Conservation (phyloP, 2,329 filamentous ascomycete species). For the Epichloe uncinata region DNA sequence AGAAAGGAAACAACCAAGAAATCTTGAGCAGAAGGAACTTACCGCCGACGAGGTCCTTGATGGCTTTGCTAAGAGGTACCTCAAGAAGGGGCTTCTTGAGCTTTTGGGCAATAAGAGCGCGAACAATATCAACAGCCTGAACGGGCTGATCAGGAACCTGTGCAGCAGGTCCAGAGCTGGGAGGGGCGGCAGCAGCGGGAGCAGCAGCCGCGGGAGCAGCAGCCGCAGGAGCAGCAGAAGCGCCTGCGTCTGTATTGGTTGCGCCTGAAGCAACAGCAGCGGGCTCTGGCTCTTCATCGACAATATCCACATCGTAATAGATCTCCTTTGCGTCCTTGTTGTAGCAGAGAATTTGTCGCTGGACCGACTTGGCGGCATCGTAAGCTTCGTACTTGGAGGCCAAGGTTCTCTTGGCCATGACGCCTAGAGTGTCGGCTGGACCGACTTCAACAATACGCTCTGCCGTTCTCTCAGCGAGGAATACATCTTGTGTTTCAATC, state of each 20-base stretch:
- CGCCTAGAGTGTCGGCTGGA: conserved; percentile 89
- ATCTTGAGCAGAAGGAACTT: conserved; percentile 23
- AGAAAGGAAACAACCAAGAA: background rate
- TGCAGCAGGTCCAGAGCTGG: conserved; percentile 74
- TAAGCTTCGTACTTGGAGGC: conserved; percentile 98
- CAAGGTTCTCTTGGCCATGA: conserved; percentile 92
- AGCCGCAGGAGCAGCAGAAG: conserved; percentile 38
- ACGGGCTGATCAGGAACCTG: conserved; percentile 79
- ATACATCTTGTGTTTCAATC: conserved; percentile 99
- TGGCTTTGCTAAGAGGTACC: conserved; percentile 86
- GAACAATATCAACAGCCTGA: conserved; percentile 76
- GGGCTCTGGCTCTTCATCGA: conserved; percentile 75
- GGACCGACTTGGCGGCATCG: conserved; percentile 90
- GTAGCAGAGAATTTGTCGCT: conserved; percentile 96
- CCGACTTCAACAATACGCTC: conserved; percentile 97
- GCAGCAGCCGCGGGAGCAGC: conserved; percentile 43
- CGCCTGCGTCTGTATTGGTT: conserved; percentile 36
- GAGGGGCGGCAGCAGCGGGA: conserved; percentile 44
- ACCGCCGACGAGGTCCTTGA: conserved; percentile 98
- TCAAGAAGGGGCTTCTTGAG: conserved; percentile 88
- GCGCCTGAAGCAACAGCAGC: conserved; percentile 34
- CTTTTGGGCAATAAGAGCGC: conserved; percentile 91
- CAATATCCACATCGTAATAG: conserved; percentile 94
- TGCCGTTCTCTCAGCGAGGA: conserved; percentile 87
- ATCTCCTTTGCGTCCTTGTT: conserved; percentile 99